These are phyloP conservation scores for Meyerozyma smithsonii DNA, from an alignment of 1,139 yeast genomes.

Conservation along the genomic window DNA sequence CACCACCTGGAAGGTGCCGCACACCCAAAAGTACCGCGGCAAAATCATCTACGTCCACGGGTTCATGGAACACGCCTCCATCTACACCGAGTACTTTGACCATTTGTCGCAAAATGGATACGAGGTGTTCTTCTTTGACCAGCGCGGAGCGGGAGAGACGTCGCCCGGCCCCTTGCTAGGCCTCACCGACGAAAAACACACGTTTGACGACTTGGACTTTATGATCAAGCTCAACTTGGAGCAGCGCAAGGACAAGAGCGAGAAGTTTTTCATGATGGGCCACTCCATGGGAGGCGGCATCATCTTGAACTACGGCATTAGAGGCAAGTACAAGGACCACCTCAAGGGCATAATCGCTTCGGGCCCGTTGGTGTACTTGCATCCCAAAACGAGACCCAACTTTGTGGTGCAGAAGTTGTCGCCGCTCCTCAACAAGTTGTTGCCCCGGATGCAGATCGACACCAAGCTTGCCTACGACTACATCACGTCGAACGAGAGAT, in stretches of 20 bases:
- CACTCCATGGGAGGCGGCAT: constrained; percentile 98
- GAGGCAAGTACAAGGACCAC: constrained; percentile 53
- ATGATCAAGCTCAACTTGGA: constrained; percentile 42
- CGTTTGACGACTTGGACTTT: constrained; percentile 66
- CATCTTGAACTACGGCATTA: constrained; percentile 64
- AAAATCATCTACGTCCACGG: constrained; percentile 73
- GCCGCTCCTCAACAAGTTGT: constrained; percentile 41
- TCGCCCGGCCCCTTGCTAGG: constrained; percentile 59
- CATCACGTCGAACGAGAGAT: constrained; percentile 51
- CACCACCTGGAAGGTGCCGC: constrained; percentile 36
- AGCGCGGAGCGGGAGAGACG: constrained; percentile 85
- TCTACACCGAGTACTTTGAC: constrained; percentile 60
- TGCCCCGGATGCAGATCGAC: constrained; percentile 55
- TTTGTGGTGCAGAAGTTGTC: constrained; percentile 39
- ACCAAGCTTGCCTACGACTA: constrained; percentile 52
- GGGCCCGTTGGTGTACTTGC: constrained; percentile 66
- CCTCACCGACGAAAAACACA: constrained; percentile 56
- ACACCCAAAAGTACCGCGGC: constrained; percentile 40
- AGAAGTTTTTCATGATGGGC: constrained; percentile 62
- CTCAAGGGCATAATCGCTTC: constrained; percentile 54
- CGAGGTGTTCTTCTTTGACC: constrained; percentile 76
- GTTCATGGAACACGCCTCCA: constrained; percentile 59
- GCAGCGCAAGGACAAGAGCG: constrained; percentile 16
- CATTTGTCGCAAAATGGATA: constrained; percentile 56
- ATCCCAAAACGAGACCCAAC: constrained; percentile 56